Percentiles rank a stretch among this genome's conserved stretches.
phyloP scores from a whole-genome alignment of 1,284 basidiomycete species.

The Sporisorium exsertum region DNA sequence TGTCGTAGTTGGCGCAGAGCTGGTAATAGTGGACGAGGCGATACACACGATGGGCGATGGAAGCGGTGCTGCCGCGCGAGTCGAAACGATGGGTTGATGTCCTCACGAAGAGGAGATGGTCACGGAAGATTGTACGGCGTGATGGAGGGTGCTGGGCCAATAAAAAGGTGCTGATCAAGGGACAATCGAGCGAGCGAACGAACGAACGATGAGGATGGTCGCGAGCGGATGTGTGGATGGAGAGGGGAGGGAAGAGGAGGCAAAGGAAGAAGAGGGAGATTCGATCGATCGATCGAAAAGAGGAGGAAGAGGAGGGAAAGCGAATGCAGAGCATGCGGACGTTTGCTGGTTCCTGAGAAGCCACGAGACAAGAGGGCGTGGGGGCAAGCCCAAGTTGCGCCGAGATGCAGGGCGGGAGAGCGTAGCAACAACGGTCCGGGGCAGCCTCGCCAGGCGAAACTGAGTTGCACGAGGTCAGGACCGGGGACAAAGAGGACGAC shows the following conservation, averaged over 20 bases:
- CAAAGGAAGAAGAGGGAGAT: background rate
- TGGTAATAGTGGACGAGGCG: background rate
- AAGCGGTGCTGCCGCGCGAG: background rate
- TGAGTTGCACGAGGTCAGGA: background rate
- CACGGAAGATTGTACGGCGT: background rate
- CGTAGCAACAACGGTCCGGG: background rate
- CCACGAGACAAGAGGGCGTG: conserved; percentile 1
- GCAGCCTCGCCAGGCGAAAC: background rate
- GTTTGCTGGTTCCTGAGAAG: conserved; percentile 1
- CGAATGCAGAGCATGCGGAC: background rate
- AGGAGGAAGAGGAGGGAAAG: background rate
- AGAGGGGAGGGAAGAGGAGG: background rate
- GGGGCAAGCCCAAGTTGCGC: background rate
- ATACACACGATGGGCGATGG: background rate
- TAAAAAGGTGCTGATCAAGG: background rate
- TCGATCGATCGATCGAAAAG: too few relatives aligned
- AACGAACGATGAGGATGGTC: background rate
- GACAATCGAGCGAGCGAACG: background rate
- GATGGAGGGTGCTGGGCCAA: background rate
- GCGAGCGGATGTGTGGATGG: background rate
- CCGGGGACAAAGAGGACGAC: background rate
- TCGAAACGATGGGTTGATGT: background rate
- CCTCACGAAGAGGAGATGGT: background rate
- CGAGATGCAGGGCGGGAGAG: background rate
- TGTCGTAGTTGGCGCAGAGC: background rate